Evolutionary conservation across 2,329 filamentous ascomycete genomes (phyloP).

Genomic region (Penicillium frequentans): DNA sequence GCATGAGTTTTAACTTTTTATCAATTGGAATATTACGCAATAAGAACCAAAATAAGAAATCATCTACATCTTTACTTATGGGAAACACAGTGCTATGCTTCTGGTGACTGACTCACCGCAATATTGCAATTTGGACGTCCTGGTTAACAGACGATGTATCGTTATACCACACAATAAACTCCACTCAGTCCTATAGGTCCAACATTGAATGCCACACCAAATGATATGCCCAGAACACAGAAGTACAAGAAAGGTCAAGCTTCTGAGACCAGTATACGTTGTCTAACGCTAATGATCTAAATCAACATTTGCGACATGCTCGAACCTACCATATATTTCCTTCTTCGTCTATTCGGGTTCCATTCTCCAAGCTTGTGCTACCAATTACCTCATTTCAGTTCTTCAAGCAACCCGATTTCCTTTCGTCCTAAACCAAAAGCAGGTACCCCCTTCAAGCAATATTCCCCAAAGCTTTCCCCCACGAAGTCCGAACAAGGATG

Average conservation of each 20-base stretch:
- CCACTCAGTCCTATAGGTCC: constrained; percentile 9
- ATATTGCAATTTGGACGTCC: constrained; percentile 15
- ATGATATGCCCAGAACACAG: neutral
- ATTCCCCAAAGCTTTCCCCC: neutral
- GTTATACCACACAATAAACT: constrained; percentile 4
- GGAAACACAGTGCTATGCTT: neutral
- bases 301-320: neutral
- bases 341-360: neutral
- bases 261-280: neutral
- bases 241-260: neutral
- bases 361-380: neutral
- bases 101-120: neutral
- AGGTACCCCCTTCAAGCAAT: constrained; percentile 13
- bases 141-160: constrained; percentile 8
- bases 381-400: constrained; percentile 11
- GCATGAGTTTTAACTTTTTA: neutral
- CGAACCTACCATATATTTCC: neutral
- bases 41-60: neutral
- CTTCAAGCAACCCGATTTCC: neutral
- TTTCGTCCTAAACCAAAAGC: constrained; percentile 1
- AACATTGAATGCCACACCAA: neutral
- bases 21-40: neutral
- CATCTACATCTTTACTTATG: neutral
- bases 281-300: neutral
- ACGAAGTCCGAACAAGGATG: constrained; percentile 3